Conservation (phyloP, 202 grass and related monocot genomes). For the Miscanthus sacchariflorus region DNA sequence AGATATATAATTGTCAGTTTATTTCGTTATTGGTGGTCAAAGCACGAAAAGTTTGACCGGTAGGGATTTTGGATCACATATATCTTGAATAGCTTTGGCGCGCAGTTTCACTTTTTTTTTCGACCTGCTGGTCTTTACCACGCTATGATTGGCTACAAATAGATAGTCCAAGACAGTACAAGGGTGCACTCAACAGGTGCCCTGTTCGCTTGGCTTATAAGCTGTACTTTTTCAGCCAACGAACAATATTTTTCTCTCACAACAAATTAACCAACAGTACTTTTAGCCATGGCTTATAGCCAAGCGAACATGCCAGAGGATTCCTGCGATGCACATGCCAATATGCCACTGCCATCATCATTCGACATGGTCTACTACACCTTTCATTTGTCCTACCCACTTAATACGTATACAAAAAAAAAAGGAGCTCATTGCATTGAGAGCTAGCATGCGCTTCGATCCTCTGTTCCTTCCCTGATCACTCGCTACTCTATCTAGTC, state of each 20-base stretch:
- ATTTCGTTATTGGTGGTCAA: no score
- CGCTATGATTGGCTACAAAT: constrained; percentile 18
- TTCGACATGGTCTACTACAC: background rate
- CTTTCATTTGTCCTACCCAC: constrained; percentile 6
- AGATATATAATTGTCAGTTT: no score
- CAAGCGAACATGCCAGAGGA: no score
- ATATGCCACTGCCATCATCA: constrained; percentile 23
- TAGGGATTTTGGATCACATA: no score
- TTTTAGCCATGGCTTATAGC: no score
- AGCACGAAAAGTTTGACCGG: no score
- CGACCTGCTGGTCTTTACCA: background rate
- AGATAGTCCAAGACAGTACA: constrained; percentile 11
- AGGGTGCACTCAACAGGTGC: background rate
- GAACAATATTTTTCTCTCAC: no score
- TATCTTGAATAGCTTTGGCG: no score
- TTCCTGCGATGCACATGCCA: constrained; percentile 35
- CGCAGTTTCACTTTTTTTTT: background rate
- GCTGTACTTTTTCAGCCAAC: no score
- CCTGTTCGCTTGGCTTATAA: no score
- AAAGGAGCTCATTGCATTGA: constrained; percentile 10
- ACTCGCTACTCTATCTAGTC: background rate
- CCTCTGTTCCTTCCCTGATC: background rate
- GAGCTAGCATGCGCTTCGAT: background rate
- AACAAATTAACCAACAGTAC: no score
- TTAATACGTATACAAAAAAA: constrained; percentile 26